Base-by-base conservation (phyloP, 2,329 filamentous ascomycete genomes). In the Aureobasidium pullulans region DNA sequence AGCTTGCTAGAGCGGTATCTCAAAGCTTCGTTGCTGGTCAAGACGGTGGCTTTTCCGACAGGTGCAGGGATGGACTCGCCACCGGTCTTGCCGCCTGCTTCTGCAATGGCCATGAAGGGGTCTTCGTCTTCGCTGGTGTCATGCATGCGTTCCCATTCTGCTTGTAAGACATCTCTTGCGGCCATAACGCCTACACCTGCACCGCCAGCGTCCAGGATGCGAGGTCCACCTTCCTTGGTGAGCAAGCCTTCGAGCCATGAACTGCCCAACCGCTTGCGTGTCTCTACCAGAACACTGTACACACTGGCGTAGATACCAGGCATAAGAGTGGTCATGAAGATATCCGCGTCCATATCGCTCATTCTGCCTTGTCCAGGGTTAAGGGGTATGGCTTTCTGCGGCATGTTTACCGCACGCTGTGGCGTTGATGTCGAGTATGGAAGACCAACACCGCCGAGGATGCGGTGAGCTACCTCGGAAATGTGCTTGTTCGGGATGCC, bases 351-450 rank as follows among this genome's bases (percentile, higher is more conserved):
- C 54, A 92, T 89, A 58, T 88, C 82, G 2, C 80, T 81, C 87
- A 93, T 90, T 43, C 80, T 80, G 61, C 79, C 76, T 63, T 88
- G 82, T 16, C 80, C 79, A 0, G 87, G 83, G 58, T 84, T 79
- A 46, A 92, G 73, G 1, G 82, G 79, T 31, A 92, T 83, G 0
- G 83, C 78, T 62, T 81, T 83, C 75, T 90, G 88, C 15, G 81
- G 79, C 34, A 81, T 75, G 34, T 75, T 81, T 67, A 75, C 82
- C 66, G 75, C 81, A 15, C 65, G 71, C 2, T 79, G 74, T 0
- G 88, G 86, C 2, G 88, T 92, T 1, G 85, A 81, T 0, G 88
- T 85, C 1, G 90, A 95, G 68, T 87, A 80, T 3, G 92, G 92
- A 15, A 97, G 76, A 0, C 85, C 84, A 3, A 74, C 74, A 0